These are phyloP conservation scores for Penicillium vulpinum DNA, from an alignment of 2,329 filamentous ascomycete species.

Conservation along the genomic window DNA sequence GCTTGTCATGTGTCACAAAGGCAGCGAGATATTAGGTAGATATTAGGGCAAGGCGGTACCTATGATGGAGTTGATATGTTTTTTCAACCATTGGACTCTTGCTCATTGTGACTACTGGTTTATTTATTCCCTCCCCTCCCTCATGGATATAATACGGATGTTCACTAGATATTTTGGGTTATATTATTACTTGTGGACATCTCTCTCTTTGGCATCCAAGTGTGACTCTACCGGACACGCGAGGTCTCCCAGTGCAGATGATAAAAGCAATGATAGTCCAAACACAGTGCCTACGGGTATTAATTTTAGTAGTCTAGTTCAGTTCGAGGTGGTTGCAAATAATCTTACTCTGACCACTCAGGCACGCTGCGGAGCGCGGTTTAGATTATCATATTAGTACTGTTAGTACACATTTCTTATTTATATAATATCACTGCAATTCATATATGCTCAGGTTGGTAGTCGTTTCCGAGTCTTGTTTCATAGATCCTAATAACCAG, in stretches of 20 bases:
- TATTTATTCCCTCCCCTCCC: conserved; percentile 1
- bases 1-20: not conserved
- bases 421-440: not conserved
- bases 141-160: conserved; percentile 20
- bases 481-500: not conserved
- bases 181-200: not conserved
- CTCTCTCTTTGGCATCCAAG: not conserved
- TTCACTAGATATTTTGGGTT: not conserved
- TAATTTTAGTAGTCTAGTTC: too few species aligned
- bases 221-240: not conserved
- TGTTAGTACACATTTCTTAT: too few species aligned
- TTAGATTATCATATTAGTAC: too few species aligned
- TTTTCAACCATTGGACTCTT: conserved; percentile 5
- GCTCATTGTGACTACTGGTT: conserved; percentile 10
- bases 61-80: conserved; percentile 15
- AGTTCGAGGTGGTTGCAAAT: too few species aligned
- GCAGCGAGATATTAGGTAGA: conserved; percentile 24
- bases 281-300: too few species aligned
- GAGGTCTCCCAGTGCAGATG: too few species aligned
- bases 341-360: too few species aligned
- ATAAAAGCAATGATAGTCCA: too few species aligned
- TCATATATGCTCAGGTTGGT: not conserved
- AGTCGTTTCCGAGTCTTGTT: not conserved
- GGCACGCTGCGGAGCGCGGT: too few species aligned
- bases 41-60: conserved; percentile 17